Base-by-base conservation (phyloP, 257 asterid species). In the Plectranthus barbatus region DNA sequence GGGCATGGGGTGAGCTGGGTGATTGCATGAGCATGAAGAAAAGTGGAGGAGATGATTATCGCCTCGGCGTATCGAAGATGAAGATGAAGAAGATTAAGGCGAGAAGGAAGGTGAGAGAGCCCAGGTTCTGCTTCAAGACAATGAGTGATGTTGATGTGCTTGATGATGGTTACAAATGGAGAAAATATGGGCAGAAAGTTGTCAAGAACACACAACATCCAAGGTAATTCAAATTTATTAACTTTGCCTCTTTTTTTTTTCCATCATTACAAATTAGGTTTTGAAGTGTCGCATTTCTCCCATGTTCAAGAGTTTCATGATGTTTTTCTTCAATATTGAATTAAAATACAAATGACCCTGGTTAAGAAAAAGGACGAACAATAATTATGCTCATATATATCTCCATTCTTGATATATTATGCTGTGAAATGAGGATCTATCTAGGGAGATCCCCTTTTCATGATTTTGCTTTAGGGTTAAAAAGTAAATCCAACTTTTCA, bases 91-190 rank as follows among this genome's bases (percentile, higher is more conserved):
- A 83, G 81, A 67, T 80, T 10, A 77, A 77, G 76, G 68, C 76
- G 8, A 88, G 97, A 53, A 80, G 93, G 71, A 91, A 83, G 66
- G 90, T 91, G 58, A 86, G 98, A 74, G 98, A 91, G 66, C 98
- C 98, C 33, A 85, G 98, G 42, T 91, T 91, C 74, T 81, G 95
- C 77, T 91, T 91, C 89, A 91, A 91, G 79, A 91, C 98, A 37
- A 75, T 88, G 89, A 91, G 97, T 55, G 98, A 86, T 49, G 82
- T 91, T 33, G 98, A 91, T 81, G 93, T 91, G 8, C 60, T 88
- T 58, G 98, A 91, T 76, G 98, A 91, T 81, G 98, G 98, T 24
- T 91, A 91, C 48, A 91, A 91, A 61, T 91, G 98, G 98, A 83
- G 98, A 74, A 91, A 91, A 73, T 91, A 91, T 74, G 98, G 98